These are phyloP conservation scores for Neolentinus lepideus DNA, from an alignment of 1,284 basidiomycete species.

Conservation along the genomic window DNA sequence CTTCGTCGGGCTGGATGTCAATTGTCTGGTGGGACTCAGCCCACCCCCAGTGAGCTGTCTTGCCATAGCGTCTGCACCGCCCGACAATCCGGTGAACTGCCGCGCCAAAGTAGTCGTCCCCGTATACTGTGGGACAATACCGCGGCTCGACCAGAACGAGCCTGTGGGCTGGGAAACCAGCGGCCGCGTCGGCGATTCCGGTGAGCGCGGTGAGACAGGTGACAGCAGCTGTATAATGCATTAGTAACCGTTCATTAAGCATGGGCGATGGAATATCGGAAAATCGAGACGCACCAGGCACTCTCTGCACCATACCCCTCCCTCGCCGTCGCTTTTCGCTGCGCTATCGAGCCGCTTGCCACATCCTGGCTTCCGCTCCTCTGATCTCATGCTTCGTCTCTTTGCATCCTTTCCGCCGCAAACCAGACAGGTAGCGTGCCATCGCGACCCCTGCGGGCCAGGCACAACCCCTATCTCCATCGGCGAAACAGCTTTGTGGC, in stretches of 20 bases:
- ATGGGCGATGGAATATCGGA: slow-evolving; percentile 4
- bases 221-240: slow-evolving; percentile 50
- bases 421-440: slow-evolving; percentile 70
- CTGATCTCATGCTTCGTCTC: slow-evolving; percentile 6
- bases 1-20: slow-evolving; percentile 46
- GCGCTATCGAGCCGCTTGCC: slow-evolving; percentile 77
- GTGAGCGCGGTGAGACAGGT: slow-evolving; percentile 37
- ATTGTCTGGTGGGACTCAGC: slow-evolving; percentile 50
- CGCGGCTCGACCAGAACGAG: slow-evolving; percentile 12
- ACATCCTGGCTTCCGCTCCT: slow-evolving; percentile 49
- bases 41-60: slow-evolving; percentile 63
- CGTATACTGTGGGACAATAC: slow-evolving; percentile 46
- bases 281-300: slow-evolving; percentile 50
- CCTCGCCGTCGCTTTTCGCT: slow-evolving; percentile 65
- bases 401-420: slow-evolving; percentile 62
- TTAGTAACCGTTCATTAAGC: slow-evolving; percentile 3
- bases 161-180: slow-evolving; percentile 42
- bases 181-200: slow-evolving; percentile 41
- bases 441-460: slow-evolving; percentile 70
- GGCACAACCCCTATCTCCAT: slow-evolving; percentile 81
- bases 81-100: slow-evolving; percentile 61
- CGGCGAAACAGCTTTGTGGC: slow-evolving; percentile 59
- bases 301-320: slow-evolving; percentile 75
- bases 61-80: slow-evolving; percentile 38
- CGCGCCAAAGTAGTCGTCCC: slow-evolving; percentile 67